Percentiles rank a stretch among this genome's conserved stretches.
Evolutionary conservation across 2,329 filamentous ascomycete species (phyloP).

Genomic region (Harringtonia lauricola): DNA sequence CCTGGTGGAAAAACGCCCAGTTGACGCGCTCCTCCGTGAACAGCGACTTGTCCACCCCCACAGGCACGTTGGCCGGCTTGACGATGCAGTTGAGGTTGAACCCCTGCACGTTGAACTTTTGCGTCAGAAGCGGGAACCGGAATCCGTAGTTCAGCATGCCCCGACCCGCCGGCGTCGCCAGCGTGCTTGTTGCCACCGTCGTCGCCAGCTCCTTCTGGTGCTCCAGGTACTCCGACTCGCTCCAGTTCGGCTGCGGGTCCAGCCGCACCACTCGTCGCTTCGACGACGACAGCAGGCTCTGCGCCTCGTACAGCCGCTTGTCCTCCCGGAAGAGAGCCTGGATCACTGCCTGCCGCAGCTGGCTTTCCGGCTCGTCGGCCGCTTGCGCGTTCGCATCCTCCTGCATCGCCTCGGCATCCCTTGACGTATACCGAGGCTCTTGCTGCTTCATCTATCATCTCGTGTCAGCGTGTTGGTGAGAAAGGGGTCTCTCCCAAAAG

Average conservation of each 20-base stretch:
- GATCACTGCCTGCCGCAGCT: slow-evolving; percentile 73
- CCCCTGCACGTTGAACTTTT: slow-evolving; percentile 79
- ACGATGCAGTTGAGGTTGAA: slow-evolving; percentile 90
- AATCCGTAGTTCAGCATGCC: slow-evolving; percentile 82
- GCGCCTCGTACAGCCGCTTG: slow-evolving; percentile 76
- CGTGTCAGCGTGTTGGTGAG: no score
- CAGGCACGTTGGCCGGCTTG: slow-evolving; percentile 81
- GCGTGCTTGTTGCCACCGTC: slow-evolving; percentile 72
- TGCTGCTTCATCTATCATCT: neutral
- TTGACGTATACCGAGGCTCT: neutral
- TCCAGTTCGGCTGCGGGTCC: slow-evolving; percentile 62
- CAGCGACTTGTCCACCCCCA: slow-evolving; percentile 78
- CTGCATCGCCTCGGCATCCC: slow-evolving; percentile 48
- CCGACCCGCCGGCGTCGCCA: slow-evolving; percentile 79
- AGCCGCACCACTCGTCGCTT: slow-evolving; percentile 72
- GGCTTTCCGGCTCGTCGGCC: slow-evolving; percentile 71
- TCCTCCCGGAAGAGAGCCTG: slow-evolving; percentile 86
- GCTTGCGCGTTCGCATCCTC: slow-evolving; percentile 49
- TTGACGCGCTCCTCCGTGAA: slow-evolving; percentile 95
- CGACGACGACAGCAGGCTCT: slow-evolving; percentile 73
- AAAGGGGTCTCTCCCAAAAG: no score
- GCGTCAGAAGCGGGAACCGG: slow-evolving; percentile 78
- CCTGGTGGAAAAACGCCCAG: slow-evolving; percentile 98
- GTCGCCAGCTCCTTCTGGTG: slow-evolving; percentile 86
- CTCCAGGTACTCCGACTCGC: slow-evolving; percentile 79